These are phyloP conservation scores for Aegilops bicornis DNA, from an alignment of 176 grass and related monocot species.

Conservation along the genomic window DNA sequence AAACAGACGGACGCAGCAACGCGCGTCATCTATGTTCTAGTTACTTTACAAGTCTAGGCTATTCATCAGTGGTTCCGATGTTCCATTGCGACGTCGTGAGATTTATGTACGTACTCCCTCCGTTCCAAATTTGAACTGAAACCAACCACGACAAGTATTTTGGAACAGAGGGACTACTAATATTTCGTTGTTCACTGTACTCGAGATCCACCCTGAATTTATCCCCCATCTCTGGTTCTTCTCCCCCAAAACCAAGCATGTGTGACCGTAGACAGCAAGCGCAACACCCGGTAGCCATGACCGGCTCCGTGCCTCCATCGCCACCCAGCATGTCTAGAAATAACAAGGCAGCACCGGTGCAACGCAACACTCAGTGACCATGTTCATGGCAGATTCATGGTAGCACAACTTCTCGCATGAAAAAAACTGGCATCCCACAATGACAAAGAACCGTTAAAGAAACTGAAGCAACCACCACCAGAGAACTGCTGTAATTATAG, in stretches of 20 bases:
- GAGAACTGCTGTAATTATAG: slow-evolving; percentile 34
- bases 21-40: too few species aligned
- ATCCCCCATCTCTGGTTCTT: too few species aligned
- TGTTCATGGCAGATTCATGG: neutral
- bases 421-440: neutral
- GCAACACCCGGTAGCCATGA: neutral
- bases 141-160: too few species aligned
- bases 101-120: too few species aligned
- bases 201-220: neutral
- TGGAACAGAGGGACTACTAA: too few species aligned
- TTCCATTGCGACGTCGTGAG: neutral
- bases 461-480: slow-evolving; percentile 18
- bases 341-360: neutral
- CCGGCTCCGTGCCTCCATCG: neutral
- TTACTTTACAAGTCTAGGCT: neutral
- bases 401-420: neutral
- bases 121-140: too few species aligned
- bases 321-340: neutral
- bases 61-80: neutral
- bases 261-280: neutral
- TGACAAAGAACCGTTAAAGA: neutral
- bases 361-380: neutral
- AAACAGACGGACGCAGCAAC: too few species aligned
- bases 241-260: neutral
- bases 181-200: neutral